phyloP scores from a whole-genome alignment of 192 early-diverging fungal genomes.

The Pilaira anomala region DNA sequence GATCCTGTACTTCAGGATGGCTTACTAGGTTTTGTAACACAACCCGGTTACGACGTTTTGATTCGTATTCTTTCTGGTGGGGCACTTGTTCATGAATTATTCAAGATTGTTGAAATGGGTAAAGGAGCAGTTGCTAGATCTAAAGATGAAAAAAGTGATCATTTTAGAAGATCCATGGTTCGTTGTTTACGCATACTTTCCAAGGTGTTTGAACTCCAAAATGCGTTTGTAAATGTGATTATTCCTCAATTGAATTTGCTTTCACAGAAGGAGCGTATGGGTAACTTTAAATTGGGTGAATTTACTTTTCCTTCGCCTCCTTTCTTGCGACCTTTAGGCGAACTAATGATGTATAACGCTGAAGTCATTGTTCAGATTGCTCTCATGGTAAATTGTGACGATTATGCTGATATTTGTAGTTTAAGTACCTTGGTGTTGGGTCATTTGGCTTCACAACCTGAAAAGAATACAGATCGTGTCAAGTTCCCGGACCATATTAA shows the following conservation, averaged over 20 bases:
- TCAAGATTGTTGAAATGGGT: constrained; percentile 54
- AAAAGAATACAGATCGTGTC: constrained; percentile 44
- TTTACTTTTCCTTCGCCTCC: constrained; percentile 32
- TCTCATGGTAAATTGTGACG: constrained; percentile 62
- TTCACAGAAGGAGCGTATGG: neutral
- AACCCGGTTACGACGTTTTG: constrained; percentile 86
- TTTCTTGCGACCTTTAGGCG: constrained; percentile 71
- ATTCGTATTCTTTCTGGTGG: constrained; percentile 74
- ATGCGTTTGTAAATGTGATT: constrained; percentile 64
- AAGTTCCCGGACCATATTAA: constrained; percentile 38
- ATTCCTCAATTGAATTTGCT: constrained; percentile 53
- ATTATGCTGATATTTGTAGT: constrained; percentile 70
- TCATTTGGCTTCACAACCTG: constrained; percentile 67
- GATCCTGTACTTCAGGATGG: constrained; percentile 3
- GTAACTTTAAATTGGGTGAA: constrained; percentile 3
- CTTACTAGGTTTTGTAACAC: constrained; percentile 31
- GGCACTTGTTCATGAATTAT: constrained; percentile 64
- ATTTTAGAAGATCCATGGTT: constrained; percentile 39
- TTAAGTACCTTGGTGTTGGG: constrained; percentile 67
- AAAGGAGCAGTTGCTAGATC: constrained; percentile 66
- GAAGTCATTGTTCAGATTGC: constrained; percentile 72
- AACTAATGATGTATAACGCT: constrained; percentile 70
- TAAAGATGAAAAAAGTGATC: constrained; percentile 29
- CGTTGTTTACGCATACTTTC: constrained; percentile 61
- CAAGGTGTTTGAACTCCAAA: constrained; percentile 71